Percentiles rank a stretch among this genome's conserved stretches.
phyloP scores from a whole-genome alignment of 176 grass and related monocot species.

The Sorghum bicolor region Sorghum_bicolor_NCBIv3 NC_012877.2:13882001-13882500 shows the following conservation, averaged over 20 bases:
- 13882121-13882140: constrained; percentile 26
- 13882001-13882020: constrained; percentile 22
- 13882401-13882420: constrained; percentile 9
- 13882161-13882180: constrained; percentile 69
- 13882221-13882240: background rate
- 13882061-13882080: constrained; percentile 38
- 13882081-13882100: constrained; percentile 17
- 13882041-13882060: constrained; percentile 58
- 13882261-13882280: constrained; percentile 4
- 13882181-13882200: constrained; percentile 31
- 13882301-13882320: background rate
- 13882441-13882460: constrained; percentile 27
- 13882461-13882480: constrained; percentile 29
- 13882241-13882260: constrained; percentile 24
- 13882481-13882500: constrained; percentile 29
- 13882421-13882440: constrained; percentile 23
- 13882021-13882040: constrained; percentile 22
- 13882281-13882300: constrained; percentile 29
- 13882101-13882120: background rate
- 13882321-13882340: constrained; percentile 30
- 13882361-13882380: background rate
- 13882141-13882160: constrained; percentile 54
- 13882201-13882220: constrained; percentile 24
- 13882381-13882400: constrained; percentile 23
- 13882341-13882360: constrained; percentile 21